Base-by-base conservation (phyloP, 306 rosid species). In the Medicago truncatula region DNA sequence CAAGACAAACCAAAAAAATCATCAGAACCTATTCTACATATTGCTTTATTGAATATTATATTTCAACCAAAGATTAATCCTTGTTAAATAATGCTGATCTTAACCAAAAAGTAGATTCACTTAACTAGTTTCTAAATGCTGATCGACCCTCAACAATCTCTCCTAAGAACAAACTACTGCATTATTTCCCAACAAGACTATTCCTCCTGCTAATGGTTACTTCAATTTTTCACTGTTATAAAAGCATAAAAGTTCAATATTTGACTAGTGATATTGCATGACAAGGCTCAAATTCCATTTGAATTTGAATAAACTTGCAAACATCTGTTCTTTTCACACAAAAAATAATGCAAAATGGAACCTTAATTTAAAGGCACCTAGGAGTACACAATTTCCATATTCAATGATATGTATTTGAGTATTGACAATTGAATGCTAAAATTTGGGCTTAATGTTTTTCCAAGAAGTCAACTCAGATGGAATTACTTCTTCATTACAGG, bases 381-480 rank as follows among this genome's bases (percentile, higher is more conserved):
- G 68, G 68, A 36, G 59, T 62, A 34, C 17, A 46, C 23, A 18
- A 16, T 59, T 53, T 44, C 59, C 13, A 50, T 31, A 28, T 0
- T 20, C 34, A 10, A 10, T 7, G 11, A 57, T 57, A 38, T 58
- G 40, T 17, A 47, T 6, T 12, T 28, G 14, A 21, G 17, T 9
- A 60, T 43, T 50, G 40, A 71, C 21, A 13, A 15, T 54, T 67
- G 54, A 80, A 69, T 17, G 36, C 73, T 73, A 47, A 70, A 15
- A 39, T 18, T 72, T 57, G 40, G 36, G 44, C 46, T 16, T 67
- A 47, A 2, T 64, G 4, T 70, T 85, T 85, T 90, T 92, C 98
- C 98, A 92, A 39, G 88, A 86, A 47, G 89, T 92, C 78, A 92
- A 77, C 78, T 89, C 99, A 69, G 85, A 57, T 38, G 97, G 97